Evolutionary conservation across 345 rosid species (phyloP), one percentile per base, ranked within the genome.

Genomic region (Lepidium didymum): DNA sequence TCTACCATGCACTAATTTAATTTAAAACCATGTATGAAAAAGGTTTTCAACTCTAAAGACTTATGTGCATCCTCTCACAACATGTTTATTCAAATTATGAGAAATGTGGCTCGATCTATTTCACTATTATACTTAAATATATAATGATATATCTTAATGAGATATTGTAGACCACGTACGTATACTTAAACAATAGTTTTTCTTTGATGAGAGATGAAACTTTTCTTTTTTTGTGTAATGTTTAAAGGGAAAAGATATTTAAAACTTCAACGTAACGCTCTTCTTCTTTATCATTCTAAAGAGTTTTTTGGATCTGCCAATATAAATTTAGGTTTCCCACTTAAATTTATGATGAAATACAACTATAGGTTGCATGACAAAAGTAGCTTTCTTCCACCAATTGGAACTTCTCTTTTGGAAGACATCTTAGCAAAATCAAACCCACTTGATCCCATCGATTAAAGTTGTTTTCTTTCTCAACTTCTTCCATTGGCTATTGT

Each of bases 311-410:
- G 64, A 64, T 47, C 57, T 23, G 40, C 50, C 67, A 57, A 64
- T 59, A 60, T 14, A 6, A 55, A n/a, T 23, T 57, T 55, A 49
- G 66, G 61, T 73, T 73, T 65, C 72, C 77, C 71, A 65, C 77
- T 57, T 15, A 50, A 49, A 7, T 19, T 44, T 19, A 64, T 72
- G 19, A 49, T 72, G 53, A 64, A 3, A 19, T 40, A 64, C 65
- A 56, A 72, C 69, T 56, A 56, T 31, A n/a, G n/a, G 52, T 72
- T 72, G 66, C 75, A 62, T 71, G 75, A 36, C 4, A 21, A 70
- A 53, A 62, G 68, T 70, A 54, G 14, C 59, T 64, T 56, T 56
- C 21, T 57, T 42, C 54, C 19, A 73, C 65, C 67, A 73, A 21
- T 8, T n/a, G 12, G 45, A 57, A 49, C 61, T 64, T 73, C 16